Evolutionary conservation across 2,329 filamentous ascomycete genomes (phyloP).

Genomic region (Arachnopeziza araneosa): DNA sequence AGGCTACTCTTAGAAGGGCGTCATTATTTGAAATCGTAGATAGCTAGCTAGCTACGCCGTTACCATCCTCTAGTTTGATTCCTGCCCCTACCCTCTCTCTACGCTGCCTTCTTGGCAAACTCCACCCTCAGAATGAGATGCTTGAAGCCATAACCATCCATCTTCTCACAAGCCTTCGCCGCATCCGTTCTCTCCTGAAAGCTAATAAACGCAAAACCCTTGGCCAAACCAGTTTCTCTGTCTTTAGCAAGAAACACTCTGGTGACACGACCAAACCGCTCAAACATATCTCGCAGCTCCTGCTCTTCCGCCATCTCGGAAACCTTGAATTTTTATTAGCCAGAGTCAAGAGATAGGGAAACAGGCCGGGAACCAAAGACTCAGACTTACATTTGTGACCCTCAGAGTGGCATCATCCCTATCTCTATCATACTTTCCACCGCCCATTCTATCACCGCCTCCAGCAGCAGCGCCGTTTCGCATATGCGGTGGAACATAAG

Average conservation of each 20-base stretch:
- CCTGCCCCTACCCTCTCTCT: slow-evolving; percentile 5
- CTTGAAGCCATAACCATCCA: slow-evolving; percentile 92
- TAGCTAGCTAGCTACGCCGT: background rate
- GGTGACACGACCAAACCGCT: slow-evolving; percentile 92
- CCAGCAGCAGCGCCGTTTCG: slow-evolving; percentile 59
- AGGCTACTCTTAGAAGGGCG: background rate
- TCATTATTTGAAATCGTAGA: background rate
- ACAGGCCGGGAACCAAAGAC: background rate
- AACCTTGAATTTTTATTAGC: slow-evolving; percentile 50
- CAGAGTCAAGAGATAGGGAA: slow-evolving; percentile 9
- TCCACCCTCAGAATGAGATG: slow-evolving; percentile 83
- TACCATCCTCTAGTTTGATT: background rate
- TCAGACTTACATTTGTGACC: slow-evolving; percentile 86
- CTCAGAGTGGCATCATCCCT: slow-evolving; percentile 84
- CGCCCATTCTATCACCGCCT: slow-evolving; percentile 74
- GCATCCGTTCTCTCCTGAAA: slow-evolving; percentile 88
- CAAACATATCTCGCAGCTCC: slow-evolving; percentile 96
- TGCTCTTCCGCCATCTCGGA: slow-evolving; percentile 95
- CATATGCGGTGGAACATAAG: slow-evolving; percentile 92
- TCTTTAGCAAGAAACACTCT: slow-evolving; percentile 98
- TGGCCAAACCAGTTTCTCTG: slow-evolving; percentile 89
- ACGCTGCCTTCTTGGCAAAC: slow-evolving; percentile 70
- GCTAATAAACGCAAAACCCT: slow-evolving; percentile 98
- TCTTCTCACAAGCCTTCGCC: slow-evolving; percentile 88
- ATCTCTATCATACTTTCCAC: slow-evolving; percentile 90